These are phyloP conservation scores for Colletotrichum viniferum DNA, from an alignment of 2,329 filamentous ascomycete genomes.

Conservation along the genomic window DNA sequence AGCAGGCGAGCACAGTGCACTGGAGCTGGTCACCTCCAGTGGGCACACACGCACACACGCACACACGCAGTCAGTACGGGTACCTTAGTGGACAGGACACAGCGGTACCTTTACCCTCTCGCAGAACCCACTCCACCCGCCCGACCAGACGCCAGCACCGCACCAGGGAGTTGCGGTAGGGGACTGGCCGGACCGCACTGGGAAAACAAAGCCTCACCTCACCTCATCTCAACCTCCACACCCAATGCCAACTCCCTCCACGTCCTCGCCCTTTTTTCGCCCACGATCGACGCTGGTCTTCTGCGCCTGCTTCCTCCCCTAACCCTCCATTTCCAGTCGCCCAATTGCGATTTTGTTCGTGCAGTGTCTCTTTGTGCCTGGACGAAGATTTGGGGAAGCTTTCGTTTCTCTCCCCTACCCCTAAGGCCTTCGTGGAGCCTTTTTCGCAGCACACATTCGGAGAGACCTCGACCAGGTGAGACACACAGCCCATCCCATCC, in stretches of 20 bases:
- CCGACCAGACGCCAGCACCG: neutral
- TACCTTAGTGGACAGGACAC: neutral
- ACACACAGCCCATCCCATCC: conserved; percentile 14
- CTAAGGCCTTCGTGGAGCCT: neutral
- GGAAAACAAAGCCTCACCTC: conserved; percentile 48
- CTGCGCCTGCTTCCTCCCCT: conserved; percentile 22
- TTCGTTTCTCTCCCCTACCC: conserved; percentile 13
- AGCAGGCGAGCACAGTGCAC: neutral
- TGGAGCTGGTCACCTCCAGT: neutral
- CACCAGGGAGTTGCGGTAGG: conserved; percentile 3
- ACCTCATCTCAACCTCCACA: conserved; percentile 31
- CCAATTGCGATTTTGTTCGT: conserved; percentile 42
- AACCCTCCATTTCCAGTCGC: conserved; percentile 37
- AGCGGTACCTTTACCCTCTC: neutral
- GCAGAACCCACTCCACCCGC: neutral
- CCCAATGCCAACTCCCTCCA: conserved; percentile 29
- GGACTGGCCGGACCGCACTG: conserved; percentile 1
- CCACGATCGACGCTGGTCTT: conserved; percentile 26
- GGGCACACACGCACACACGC: neutral
- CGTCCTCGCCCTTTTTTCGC: conserved; percentile 31
- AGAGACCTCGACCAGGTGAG: conserved; percentile 16
- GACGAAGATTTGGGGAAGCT: conserved; percentile 15
- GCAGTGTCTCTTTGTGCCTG: conserved; percentile 6
- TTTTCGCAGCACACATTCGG: neutral
- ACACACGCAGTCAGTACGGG: neutral